These are phyloP conservation scores for Macadamia integrifolia DNA, from an alignment of 164 flowering plant species.

Conservation along the genomic window DNA sequence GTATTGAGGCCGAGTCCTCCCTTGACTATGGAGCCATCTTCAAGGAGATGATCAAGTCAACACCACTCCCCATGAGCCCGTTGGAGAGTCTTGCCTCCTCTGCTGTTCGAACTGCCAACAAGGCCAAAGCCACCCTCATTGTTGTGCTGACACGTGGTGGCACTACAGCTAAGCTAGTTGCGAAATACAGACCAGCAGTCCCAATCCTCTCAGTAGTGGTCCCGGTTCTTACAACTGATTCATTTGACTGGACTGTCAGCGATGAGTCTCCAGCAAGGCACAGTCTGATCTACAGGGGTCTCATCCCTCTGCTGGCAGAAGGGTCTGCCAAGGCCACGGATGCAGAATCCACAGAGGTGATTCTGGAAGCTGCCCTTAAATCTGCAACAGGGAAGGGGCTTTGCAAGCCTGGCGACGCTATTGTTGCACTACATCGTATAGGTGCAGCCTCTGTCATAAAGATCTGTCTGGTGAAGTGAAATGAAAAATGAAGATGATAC, in stretches of 20 bases:
- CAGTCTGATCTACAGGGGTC: constrained; percentile 8
- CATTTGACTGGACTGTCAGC: constrained; percentile 5
- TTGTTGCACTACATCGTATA: constrained; percentile 46
- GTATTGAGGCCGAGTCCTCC: constrained; percentile 30
- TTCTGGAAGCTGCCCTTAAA: constrained; percentile 64
- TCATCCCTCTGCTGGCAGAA: constrained; percentile 31
- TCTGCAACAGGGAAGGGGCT: constrained; percentile 47
- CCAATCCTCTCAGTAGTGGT: constrained; percentile 18
- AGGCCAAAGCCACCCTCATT: constrained; percentile 20
- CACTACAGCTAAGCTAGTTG: constrained; percentile 26
- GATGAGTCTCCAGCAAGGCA: constrained; percentile 11
- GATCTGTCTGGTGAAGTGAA: constrained; percentile 42
- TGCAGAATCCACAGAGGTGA: constrained; percentile 79
- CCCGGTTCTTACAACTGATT: constrained; percentile 10
- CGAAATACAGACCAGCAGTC: constrained; percentile 27
- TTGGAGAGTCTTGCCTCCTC: constrained; percentile 20
- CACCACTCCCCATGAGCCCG: constrained; percentile 26
- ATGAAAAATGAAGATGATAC: background rate
- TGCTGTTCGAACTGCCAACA: constrained; percentile 28
- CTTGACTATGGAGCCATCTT: constrained; percentile 20
- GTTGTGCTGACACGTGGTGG: constrained; percentile 26
- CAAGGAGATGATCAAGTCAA: constrained; percentile 14
- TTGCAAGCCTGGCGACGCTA: constrained; percentile 44
- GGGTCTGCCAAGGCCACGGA: constrained; percentile 88
- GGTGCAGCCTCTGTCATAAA: constrained; percentile 45